Evolutionary conservation across 2,329 filamentous ascomycete species (phyloP).

Genomic region (Nemania sp.): DNA sequence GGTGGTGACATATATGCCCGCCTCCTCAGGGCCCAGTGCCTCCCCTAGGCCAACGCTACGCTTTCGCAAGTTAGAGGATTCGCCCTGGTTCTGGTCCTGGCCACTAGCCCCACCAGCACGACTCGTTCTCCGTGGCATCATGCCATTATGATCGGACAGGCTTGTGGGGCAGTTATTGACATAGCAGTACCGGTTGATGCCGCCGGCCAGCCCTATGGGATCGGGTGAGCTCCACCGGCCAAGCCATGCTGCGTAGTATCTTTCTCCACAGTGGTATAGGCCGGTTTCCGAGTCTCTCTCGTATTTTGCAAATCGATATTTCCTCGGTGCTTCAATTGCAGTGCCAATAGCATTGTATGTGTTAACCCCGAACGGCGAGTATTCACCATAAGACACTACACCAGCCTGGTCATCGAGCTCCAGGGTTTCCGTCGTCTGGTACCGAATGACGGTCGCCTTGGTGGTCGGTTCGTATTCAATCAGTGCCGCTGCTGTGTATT

Average conservation of each 20-base stretch:
- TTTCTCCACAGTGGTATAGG: neutral
- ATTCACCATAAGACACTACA: neutral
- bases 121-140: neutral
- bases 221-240: neutral
- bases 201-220: neutral
- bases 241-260: neutral
- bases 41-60: neutral
- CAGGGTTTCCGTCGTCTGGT: neutral
- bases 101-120: no score
- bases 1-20: neutral
- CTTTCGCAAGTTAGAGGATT: neutral
- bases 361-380: neutral
- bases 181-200: neutral
- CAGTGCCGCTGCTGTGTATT: neutral
- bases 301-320: neutral
- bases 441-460: neutral
- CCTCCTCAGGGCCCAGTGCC: neutral
- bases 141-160: neutral
- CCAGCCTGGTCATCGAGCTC: neutral
- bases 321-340: neutral
- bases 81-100: neutral
- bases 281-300: neutral
- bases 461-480: neutral
- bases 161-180: neutral
- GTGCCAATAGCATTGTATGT: neutral